These are phyloP conservation scores for Immersiella caudata DNA, from an alignment of 495 filamentous ascomycete genomes.

Conservation along the genomic window DNA sequence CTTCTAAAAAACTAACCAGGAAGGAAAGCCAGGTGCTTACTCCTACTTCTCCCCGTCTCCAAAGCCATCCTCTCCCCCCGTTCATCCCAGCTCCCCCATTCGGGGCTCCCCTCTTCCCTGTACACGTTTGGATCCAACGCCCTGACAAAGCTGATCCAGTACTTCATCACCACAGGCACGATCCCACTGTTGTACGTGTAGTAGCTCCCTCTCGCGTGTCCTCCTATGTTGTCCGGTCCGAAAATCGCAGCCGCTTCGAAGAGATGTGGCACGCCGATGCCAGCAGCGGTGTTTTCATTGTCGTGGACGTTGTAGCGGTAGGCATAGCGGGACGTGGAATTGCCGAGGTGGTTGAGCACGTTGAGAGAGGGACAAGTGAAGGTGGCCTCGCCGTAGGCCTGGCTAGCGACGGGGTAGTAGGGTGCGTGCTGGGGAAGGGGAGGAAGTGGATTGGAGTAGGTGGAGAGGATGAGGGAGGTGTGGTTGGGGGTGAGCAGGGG, in stretches of 20 bases:
- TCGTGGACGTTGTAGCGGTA: conserved; percentile 38
- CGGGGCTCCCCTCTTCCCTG: conserved; percentile 28
- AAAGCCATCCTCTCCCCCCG: conserved; percentile 33
- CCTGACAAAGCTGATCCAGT: conserved; percentile 47
- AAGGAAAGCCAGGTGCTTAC: too few species aligned
- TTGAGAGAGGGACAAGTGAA: conserved; percentile 62
- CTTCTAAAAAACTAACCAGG: too few species aligned
- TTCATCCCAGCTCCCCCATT: conserved; percentile 40
- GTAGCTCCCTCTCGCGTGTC: conserved; percentile 34
- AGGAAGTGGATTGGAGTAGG: conserved; percentile 30
- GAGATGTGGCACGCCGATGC: conserved; percentile 28
- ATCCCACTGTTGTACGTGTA: conserved; percentile 40
- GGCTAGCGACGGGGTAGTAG: conserved; percentile 50
- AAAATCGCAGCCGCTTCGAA: conserved; percentile 49
- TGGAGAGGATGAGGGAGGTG: conserved; percentile 42
- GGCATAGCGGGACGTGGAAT: conserved; percentile 10
- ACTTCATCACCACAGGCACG: conserved; percentile 44
- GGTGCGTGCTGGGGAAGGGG: conserved; percentile 33
- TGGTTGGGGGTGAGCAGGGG: conserved; percentile 51
- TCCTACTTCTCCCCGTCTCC: conserved; percentile 35
- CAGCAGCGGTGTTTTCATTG: conserved; percentile 22
- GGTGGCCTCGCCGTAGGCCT: conserved; percentile 62
- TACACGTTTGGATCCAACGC: conserved; percentile 41
- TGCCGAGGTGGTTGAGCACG: conserved; percentile 33
- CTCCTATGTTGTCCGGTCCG: conserved; percentile 41